A percentile compares a stretch with the other conserved stretches of the same genome.
Conservation (phyloP, 164 flowering plant genomes). For the Nymphaea thermarum region DNA sequence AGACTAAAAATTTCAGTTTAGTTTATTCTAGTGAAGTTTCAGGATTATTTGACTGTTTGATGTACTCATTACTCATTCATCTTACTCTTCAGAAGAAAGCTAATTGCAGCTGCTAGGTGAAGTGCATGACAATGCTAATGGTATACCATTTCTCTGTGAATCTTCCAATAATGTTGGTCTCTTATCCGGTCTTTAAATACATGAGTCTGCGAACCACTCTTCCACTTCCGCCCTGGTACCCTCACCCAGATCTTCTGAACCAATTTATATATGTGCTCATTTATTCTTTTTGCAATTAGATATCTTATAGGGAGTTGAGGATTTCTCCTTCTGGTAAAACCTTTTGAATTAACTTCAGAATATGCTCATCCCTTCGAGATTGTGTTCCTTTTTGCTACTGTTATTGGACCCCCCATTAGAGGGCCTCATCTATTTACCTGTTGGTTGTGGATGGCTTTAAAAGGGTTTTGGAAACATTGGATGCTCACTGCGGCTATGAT, state of each 20-base stretch:
- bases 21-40: too few relatives aligned
- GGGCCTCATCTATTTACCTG: conserved; percentile 92
- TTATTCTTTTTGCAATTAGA: too few relatives aligned
- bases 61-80: too few relatives aligned
- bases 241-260: conserved; percentile 18
- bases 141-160: conserved; percentile 90
- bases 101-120: conserved; percentile 81
- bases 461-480: conserved; percentile 96
- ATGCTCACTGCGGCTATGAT: conserved; percentile 89
- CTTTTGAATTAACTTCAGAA: conserved; percentile 96
- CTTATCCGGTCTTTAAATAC: conserved; percentile 81
- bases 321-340: conserved; percentile 93
- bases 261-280: too few relatives aligned
- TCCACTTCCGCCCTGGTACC: conserved; percentile 95
- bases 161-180: conserved; percentile 75
- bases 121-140: conserved; percentile 67
- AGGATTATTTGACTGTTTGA: too few relatives aligned
- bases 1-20: too few relatives aligned
- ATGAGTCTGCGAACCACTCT: conserved; percentile 97
- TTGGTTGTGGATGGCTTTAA: conserved; percentile 94
- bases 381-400: conserved; percentile 89
- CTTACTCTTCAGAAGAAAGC: conserved; percentile 50
- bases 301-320: conserved; percentile 37
- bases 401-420: conserved; percentile 90
- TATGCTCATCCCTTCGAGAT: conserved; percentile 99